A percentile compares a stretch with the other conserved stretches of the same genome.
Evolutionary conservation across 2,329 filamentous ascomycete species (phyloP).

Genomic region (Lecanicillium sp.): DNA sequence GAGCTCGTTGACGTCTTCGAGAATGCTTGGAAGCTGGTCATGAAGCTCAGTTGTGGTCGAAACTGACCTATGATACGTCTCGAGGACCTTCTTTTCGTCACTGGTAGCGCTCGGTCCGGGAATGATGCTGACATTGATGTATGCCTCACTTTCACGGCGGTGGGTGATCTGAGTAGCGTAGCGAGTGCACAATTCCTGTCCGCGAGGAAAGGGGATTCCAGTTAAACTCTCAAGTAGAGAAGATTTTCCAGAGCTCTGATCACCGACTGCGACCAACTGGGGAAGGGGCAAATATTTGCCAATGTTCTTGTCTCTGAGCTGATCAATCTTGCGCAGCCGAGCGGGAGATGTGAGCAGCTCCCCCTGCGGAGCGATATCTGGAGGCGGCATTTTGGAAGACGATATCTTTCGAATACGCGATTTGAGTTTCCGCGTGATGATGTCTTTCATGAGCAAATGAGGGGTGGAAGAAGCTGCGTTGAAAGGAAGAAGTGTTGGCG

Average conservation of each 20-base stretch:
- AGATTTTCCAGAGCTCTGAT: conserved; percentile 29
- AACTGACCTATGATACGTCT: conserved; percentile 15
- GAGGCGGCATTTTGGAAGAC: no score
- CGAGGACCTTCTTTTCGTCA: conserved; percentile 14
- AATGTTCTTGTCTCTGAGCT: conserved; percentile 23
- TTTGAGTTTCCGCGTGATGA: no score
- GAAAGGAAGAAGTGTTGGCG: no score
- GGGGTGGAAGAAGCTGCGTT: no score
- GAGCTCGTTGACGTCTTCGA: conserved; percentile 30
- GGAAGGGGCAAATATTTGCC: conserved; percentile 20
- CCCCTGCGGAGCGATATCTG: background rate
- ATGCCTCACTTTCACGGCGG: conserved; percentile 29
- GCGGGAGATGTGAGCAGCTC: conserved; percentile 1
- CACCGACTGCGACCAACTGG: conserved; percentile 27
- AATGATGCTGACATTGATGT: conserved; percentile 38
- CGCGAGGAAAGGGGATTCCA: conserved; percentile 26
- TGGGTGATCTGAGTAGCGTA: conserved; percentile 25
- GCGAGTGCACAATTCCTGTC: conserved; percentile 25
- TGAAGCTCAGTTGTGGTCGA: conserved; percentile 22
- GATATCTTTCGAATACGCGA: no score
- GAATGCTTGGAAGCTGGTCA: conserved; percentile 28
- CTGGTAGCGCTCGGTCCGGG: conserved; percentile 20
- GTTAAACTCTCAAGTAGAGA: conserved; percentile 28
- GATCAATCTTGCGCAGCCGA: conserved; percentile 23
- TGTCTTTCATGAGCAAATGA: no score